These are phyloP conservation scores for Xylaria telfairii DNA, from an alignment of 495 filamentous ascomycete genomes.

Conservation along the genomic window DNA sequence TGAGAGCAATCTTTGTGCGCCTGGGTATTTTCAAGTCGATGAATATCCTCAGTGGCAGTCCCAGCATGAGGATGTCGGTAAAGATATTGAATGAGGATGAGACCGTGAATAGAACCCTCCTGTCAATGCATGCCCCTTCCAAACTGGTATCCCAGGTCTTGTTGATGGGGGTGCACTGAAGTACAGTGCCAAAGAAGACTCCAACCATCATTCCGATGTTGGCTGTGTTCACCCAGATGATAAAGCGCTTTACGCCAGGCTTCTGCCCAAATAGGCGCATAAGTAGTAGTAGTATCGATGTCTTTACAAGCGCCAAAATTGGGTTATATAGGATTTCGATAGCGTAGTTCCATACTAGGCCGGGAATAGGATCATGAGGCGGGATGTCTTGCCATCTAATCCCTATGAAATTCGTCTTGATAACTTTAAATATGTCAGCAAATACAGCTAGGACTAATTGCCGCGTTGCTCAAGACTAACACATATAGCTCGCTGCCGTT, in stretches of 20 bases:
- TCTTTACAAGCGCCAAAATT: conserved; percentile 64
- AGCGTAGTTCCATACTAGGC: conserved; percentile 56
- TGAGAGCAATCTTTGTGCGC: conserved; percentile 54
- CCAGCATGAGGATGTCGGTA: conserved; percentile 57
- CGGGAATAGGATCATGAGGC: conserved; percentile 46
- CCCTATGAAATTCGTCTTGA: conserved; percentile 60
- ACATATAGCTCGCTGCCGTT: conserved; percentile 52
- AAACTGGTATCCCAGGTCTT: conserved; percentile 54
- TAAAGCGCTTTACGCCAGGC: conserved; percentile 50
- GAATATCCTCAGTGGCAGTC: conserved; percentile 56
- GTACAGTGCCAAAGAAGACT: conserved; percentile 62
- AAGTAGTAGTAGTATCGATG: conserved; percentile 65
- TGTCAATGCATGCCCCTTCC: conserved; percentile 56
- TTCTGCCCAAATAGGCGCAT: conserved; percentile 54
- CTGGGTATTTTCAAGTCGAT: conserved; percentile 53
- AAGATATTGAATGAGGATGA: conserved; percentile 58
- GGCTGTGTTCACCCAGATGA: conserved; percentile 55
- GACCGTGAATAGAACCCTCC: conserved; percentile 51
- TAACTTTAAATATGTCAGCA: conserved; percentile 43
- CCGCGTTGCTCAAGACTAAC: conserved; percentile 32
- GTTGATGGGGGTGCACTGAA: conserved; percentile 61
- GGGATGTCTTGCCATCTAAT: conserved; percentile 55
- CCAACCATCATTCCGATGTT: conserved; percentile 60
- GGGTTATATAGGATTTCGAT: conserved; percentile 70
- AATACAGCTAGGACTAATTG: not conserved